These are phyloP conservation scores for Hypoxylon sp. DNA, from an alignment of 2,329 filamentous ascomycete genomes.

Conservation along the genomic window DNA sequence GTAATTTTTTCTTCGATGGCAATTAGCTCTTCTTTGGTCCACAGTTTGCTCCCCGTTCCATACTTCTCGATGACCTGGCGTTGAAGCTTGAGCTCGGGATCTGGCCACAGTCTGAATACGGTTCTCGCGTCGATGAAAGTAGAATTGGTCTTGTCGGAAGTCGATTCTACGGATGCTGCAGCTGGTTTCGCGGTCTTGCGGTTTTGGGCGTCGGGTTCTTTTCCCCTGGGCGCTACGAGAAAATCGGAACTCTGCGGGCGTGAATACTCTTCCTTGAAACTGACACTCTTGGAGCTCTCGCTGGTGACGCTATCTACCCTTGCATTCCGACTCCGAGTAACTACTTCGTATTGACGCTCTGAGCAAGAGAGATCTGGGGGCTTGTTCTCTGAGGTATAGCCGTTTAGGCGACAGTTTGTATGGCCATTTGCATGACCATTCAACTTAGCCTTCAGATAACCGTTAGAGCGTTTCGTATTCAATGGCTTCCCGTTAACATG, in stretches of 20 bases:
- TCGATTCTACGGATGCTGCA: neutral
- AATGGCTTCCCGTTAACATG: neutral
- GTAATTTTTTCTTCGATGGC: slow-evolving; percentile 21
- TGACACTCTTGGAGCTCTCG: neutral
- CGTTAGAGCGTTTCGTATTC: neutral
- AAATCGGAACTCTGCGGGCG: neutral
- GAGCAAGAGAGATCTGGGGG: neutral
- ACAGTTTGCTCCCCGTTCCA: slow-evolving; percentile 24
- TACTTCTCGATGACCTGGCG: slow-evolving; percentile 39
- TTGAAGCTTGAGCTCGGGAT: slow-evolving; percentile 32
- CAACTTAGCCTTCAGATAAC: neutral
- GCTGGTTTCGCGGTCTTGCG: neutral
- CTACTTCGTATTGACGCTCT: neutral
- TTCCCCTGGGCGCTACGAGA: neutral
- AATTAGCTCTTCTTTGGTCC: slow-evolving; percentile 30
- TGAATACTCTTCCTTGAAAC: neutral
- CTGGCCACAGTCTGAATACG: slow-evolving; percentile 20
- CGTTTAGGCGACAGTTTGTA: neutral
- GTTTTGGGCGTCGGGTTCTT: neutral
- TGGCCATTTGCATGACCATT: neutral
- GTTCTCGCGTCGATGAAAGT: neutral
- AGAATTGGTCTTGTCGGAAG: neutral
- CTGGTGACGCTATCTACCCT: neutral
- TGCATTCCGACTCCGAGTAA: neutral
- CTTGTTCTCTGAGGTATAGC: neutral